These are phyloP conservation scores for Camelina sativa DNA, from an alignment of 345 rosid species.

Conservation along the genomic window DNA sequence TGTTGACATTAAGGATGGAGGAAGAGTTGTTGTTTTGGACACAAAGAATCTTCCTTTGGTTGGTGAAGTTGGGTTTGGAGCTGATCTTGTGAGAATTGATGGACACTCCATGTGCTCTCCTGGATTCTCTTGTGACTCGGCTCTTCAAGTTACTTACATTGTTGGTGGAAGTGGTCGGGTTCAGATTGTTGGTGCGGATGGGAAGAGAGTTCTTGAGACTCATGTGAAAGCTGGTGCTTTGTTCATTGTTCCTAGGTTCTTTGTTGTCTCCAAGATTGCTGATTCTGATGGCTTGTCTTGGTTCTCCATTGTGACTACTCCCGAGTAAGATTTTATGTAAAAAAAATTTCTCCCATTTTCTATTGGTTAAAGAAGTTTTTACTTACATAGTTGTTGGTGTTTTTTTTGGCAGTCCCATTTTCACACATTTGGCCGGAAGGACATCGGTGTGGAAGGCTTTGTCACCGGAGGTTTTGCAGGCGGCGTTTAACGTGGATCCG, in stretches of 20 bases:
- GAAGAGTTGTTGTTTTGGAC: conserved; percentile 83
- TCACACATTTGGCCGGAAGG: conserved; percentile 90
- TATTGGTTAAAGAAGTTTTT: background rate
- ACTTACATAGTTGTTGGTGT: background rate
- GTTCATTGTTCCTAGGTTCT: conserved; percentile 91
- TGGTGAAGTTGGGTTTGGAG: conserved; percentile 86
- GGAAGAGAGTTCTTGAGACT: conserved; percentile 72
- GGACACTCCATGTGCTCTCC: conserved; percentile 93
- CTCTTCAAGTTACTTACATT: conserved; percentile 80
- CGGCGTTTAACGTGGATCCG: conserved; percentile 64
- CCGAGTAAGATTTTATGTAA: conserved; percentile 57
- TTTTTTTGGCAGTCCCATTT: conserved; percentile 64
- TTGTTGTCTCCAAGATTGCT: conserved; percentile 79
- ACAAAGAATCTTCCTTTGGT: conserved; percentile 86
- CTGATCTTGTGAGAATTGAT: conserved; percentile 83
- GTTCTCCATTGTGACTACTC: conserved; percentile 94
- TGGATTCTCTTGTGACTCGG: conserved; percentile 94
- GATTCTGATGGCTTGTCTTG: conserved; percentile 81
- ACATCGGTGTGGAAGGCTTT: conserved; percentile 85
- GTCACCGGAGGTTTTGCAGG: conserved; percentile 78
- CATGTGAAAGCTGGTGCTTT: conserved; percentile 69
- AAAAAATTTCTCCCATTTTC: too few species aligned
- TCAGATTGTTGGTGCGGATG: conserved; percentile 78
- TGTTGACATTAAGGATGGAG: conserved; percentile 75
- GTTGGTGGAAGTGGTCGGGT: conserved; percentile 78